Percentiles rank a stretch among this genome's conserved stretches.
These are phyloP conservation scores for Henckelia pumila DNA, from an alignment of 257 asterid species.

Conservation along the genomic window DNA sequence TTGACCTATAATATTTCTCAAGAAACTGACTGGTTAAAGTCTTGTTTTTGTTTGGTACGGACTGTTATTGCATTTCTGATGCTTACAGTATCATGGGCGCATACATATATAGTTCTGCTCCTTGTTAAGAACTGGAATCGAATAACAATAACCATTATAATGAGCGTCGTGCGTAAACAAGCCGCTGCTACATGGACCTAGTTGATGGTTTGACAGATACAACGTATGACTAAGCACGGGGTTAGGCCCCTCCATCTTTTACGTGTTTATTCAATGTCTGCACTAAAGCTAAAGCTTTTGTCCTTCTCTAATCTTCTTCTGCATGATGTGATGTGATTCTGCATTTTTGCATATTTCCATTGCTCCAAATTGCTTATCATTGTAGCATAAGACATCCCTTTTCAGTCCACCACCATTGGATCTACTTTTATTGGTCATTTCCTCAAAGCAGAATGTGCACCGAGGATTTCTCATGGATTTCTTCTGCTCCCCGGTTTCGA, in stretches of 20 bases:
- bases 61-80: too few species aligned
- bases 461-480: conserved; percentile 25
- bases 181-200: conserved; percentile 10
- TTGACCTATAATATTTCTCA: background rate
- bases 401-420: conserved; percentile 30
- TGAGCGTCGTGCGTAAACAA: conserved; percentile 13
- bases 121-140: background rate
- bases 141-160: background rate
- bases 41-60: background rate
- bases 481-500: conserved; percentile 37
- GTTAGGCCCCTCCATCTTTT: conserved; percentile 13
- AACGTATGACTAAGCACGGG: conserved; percentile 4
- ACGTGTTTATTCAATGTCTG: background rate
- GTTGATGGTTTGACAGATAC: conserved; percentile 3
- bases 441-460: background rate
- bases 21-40: background rate
- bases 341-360: background rate
- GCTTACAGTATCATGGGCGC: too few species aligned
- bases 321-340: conserved; percentile 37
- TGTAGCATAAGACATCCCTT: conserved; percentile 16
- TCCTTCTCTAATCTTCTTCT: background rate
- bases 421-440: conserved; percentile 28
- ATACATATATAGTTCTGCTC: background rate
- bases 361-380: conserved; percentile 16
- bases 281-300: conserved; percentile 6